phyloP scores from a whole-genome alignment of 495 filamentous ascomycete species.

The Mycothermus thermophilus region DNA sequence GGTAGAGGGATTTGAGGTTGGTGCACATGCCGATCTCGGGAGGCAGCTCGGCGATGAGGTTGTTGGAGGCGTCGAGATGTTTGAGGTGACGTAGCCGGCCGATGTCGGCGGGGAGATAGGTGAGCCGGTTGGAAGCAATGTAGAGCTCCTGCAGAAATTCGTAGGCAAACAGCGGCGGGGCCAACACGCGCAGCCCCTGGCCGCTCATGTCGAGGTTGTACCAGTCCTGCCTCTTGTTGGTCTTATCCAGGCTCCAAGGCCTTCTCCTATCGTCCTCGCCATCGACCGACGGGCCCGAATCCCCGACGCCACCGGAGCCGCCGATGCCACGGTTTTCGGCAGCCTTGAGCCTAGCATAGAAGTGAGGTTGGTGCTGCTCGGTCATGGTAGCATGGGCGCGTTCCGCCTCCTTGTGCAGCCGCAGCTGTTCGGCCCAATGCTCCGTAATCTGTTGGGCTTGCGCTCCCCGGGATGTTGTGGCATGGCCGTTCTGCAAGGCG shows the following conservation, averaged over 20 bases:
- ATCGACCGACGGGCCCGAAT: conserved; percentile 34
- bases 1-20: conserved; percentile 58
- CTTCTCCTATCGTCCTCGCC: conserved; percentile 53
- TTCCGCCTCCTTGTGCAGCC: conserved; percentile 57
- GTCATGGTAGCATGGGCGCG: conserved; percentile 54
- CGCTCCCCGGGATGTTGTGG: conserved; percentile 29
- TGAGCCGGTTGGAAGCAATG: conserved; percentile 79
- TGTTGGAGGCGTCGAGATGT: conserved; percentile 76
- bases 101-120: conserved; percentile 58
- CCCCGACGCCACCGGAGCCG: conserved; percentile 15
- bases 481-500: conserved; percentile 63
- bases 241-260: conserved; percentile 40
- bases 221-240: conserved; percentile 65
- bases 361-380: conserved; percentile 38
- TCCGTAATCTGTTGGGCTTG: conserved; percentile 45
- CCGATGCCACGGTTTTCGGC: conserved; percentile 45
- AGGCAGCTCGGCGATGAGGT: conserved; percentile 69
- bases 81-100: conserved; percentile 65
- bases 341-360: conserved; percentile 40
- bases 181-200: conserved; percentile 73
- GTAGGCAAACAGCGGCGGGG: conserved; percentile 68
- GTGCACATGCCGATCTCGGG: conserved; percentile 94
- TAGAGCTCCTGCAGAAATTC: conserved; percentile 78
- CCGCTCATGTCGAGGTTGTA: conserved; percentile 83
- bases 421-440: conserved; percentile 80